Evolutionary conservation across 129 eudicot genomes (phyloP).

Genomic region (Gnaphalium uliginosum): DNA sequence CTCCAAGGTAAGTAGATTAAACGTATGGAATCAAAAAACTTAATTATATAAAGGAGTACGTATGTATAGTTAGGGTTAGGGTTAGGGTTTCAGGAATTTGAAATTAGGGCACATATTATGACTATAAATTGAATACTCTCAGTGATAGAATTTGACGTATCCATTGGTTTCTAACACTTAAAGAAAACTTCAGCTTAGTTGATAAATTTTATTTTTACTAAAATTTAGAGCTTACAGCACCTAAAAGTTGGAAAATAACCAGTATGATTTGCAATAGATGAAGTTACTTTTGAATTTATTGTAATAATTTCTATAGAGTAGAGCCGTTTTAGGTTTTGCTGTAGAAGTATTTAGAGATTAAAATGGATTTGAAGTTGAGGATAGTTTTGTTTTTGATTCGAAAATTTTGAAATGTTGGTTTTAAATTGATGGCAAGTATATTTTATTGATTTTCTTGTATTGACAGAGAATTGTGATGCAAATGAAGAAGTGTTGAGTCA

Average conservation of each 20-base stretch:
- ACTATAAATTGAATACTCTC: constrained; percentile 1
- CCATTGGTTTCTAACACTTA: not conserved
- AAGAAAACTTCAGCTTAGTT: too few species aligned
- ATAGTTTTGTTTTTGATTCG: not conserved
- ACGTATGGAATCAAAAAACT: not conserved
- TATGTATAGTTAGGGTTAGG: too few species aligned
- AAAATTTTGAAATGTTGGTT: not conserved
- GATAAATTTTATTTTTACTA: not conserved
- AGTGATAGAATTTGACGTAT: not conserved
- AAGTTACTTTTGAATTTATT: too few species aligned
- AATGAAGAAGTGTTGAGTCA: constrained; percentile 78
- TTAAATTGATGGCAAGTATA: not conserved
- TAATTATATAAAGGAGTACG: not conserved
- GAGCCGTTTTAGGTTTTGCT: not conserved
- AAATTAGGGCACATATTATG: constrained; percentile 19
- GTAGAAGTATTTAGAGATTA: not conserved
- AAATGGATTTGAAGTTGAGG: not conserved
- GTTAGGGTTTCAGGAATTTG: not conserved
- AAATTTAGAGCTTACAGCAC: not conserved
- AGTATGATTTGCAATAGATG: not conserved
- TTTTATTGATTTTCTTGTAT: not conserved
- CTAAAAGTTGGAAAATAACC: not conserved
- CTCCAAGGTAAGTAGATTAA: constrained; percentile 50
- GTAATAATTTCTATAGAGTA: not conserved
- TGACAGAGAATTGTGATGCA: constrained; percentile 58